A percentile compares a stretch with the other conserved stretches of the same genome.
Evolutionary conservation across 108 stramenopile genomes (phyloP).

Genomic region (Mediolabrus comicus): DNA sequence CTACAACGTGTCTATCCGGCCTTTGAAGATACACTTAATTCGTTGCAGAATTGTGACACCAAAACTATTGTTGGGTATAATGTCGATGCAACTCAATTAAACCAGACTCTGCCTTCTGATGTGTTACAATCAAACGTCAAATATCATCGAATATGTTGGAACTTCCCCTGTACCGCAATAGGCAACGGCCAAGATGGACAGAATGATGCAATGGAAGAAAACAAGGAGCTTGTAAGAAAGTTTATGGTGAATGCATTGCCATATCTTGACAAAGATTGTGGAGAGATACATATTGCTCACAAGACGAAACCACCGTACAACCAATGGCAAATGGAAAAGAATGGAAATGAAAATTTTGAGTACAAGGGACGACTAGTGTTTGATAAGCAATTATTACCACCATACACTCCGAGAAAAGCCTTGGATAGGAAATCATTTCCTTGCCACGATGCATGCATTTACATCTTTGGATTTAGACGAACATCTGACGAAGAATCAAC

Average conservation of each 20-base stretch:
- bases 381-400: conserved; percentile 67
- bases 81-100: conserved; percentile 81
- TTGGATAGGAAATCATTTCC: conserved; percentile 85
- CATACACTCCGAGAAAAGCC: conserved; percentile 87
- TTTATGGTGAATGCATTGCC: conserved; percentile 57
- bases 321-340: conserved; percentile 80
- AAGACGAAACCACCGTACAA: conserved; percentile 91
- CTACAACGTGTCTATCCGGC: conserved; percentile 67
- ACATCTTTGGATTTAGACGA: conserved; percentile 60
- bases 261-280: conserved; percentile 33
- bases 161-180: conserved; percentile 90
- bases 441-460: conserved; percentile 87
- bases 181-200: conserved; percentile 87
- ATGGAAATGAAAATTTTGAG: conserved; percentile 12
- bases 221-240: conserved; percentile 62
- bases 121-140: conserved; percentile 8
- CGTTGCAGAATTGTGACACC: conserved; percentile 39
- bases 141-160: conserved; percentile 87
- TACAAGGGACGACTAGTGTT: conserved; percentile 73
- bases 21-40: conserved; percentile 47
- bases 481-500: not conserved
- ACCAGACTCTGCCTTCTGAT: conserved; percentile 43
- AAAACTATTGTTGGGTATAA: conserved; percentile 41
- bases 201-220: conserved; percentile 81
- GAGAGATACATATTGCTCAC: conserved; percentile 84